Conservation (phyloP, 108 stramenopile genomes). For the Hondaea fermentalgiana region DNA sequence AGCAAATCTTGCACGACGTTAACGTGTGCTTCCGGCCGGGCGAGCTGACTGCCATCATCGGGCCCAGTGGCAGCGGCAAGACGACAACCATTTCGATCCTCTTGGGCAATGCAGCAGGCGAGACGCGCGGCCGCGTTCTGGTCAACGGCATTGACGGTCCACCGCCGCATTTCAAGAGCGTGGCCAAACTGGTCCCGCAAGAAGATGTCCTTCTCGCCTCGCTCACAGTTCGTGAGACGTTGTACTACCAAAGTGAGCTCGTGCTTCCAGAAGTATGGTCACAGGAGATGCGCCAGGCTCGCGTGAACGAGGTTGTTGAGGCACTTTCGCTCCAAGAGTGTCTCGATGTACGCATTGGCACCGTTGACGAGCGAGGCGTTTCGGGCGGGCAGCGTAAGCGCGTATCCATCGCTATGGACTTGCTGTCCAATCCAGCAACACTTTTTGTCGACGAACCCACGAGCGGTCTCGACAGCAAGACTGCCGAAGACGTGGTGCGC, state of each 20-base stretch:
- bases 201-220: slow-evolving; percentile 40
- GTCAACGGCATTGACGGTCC: not conserved
- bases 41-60: slow-evolving; percentile 18
- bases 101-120: not conserved
- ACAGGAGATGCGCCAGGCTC: not conserved
- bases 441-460: slow-evolving; percentile 22
- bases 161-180: not conserved
- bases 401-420: slow-evolving; percentile 33
- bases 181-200: slow-evolving; percentile 37
- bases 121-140: not conserved
- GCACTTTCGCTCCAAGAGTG: not conserved
- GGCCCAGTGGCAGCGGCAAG: slow-evolving; percentile 27
- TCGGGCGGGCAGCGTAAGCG: slow-evolving; percentile 40
- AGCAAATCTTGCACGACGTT: slow-evolving; percentile 23
- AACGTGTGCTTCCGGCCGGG: slow-evolving; percentile 17
- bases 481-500: slow-evolving; percentile 17
- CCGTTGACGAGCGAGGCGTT: slow-evolving; percentile 9
- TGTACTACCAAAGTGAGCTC: slow-evolving; percentile 19
- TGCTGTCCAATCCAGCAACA: slow-evolving; percentile 4
- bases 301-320: not conserved
- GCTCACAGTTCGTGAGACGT: slow-evolving; percentile 30
- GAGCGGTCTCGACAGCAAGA: not conserved
- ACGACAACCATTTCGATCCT: slow-evolving; percentile 17
- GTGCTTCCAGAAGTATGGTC: slow-evolving; percentile 9
- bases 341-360: not conserved